Evolutionary conservation across 192 early-diverging fungal species (phyloP), one percentile per base, ranked within the genome.

Genomic region (Gonapodya prolifera): DNA sequence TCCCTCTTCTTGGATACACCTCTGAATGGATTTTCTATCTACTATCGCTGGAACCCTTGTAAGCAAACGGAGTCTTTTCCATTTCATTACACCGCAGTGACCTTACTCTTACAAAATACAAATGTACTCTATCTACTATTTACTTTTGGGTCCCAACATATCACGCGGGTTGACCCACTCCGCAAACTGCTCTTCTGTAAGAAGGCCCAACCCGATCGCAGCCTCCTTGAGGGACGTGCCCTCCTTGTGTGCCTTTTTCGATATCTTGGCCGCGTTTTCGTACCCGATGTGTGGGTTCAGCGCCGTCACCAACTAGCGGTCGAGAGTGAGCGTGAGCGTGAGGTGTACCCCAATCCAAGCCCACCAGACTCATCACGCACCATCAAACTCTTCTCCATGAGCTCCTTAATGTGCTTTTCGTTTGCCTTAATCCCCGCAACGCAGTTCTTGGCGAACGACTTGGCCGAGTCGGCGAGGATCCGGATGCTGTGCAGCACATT

Each of bases 191-290:
- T 96, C 92, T 2, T 87, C 85, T 77, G 90, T 95, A 78, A 98
- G 87, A 18, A 94, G 84, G 36, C 93, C 93, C 31, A 99, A 89
- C 32, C 89, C 82, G 69, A 99, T 85, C 33, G 94, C 94, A n/a
- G 96, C 92, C 83, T 96, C 91, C 90, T 96, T 96, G 77, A 98
- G 87, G 29, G 91, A 90, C 23, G 88, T 90, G 45, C 86, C 89
- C 81, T 95, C 95, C 85, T 96, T 94, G 87, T 96, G 94, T 33
- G 97, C 95, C 87, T 96, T 96, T 90, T 99, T 99, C 75, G 98
- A 96, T 35, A 91, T 91, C 80, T 94, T 91, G 74, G 98, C 96
- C 30, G 98, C 96, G 36, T 87, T 73, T 8, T 73, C 71, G 31
- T 73, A 81, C 75, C 96, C 98, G 86, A 99, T 98, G 81, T 98